Percentiles rank a stretch among this genome's conserved stretches.
Conservation (phyloP, 805 yeast genomes). For the Candida peoriensis region DNA sequence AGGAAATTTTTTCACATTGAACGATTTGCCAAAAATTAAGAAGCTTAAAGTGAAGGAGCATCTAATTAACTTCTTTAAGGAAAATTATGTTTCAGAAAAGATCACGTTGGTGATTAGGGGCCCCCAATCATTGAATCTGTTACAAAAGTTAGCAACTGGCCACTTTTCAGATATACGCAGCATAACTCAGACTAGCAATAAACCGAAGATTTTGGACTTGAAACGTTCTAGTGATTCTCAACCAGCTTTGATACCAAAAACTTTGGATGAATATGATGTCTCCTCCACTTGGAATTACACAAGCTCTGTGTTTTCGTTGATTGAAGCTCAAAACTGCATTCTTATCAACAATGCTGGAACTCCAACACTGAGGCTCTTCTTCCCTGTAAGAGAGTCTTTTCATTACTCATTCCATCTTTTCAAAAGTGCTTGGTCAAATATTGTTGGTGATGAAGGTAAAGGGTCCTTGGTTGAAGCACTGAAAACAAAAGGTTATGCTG, state of each 20-base stretch:
- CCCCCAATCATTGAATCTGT: slow-evolving; percentile 55
- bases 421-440: slow-evolving; percentile 44
- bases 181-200: neutral
- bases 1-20: slow-evolving; percentile 52
- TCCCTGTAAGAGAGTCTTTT: slow-evolving; percentile 30
- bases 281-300: slow-evolving; percentile 14
- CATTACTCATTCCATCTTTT: slow-evolving; percentile 17
- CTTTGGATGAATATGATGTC: slow-evolving; percentile 13
- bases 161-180: slow-evolving; percentile 35
- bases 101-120: slow-evolving; percentile 60
- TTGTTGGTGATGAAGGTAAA: slow-evolving; percentile 59
- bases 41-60: slow-evolving; percentile 31
- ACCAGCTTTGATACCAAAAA: neutral
- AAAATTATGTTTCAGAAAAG: slow-evolving; percentile 39
- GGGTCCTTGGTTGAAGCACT: slow-evolving; percentile 44
- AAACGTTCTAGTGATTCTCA: slow-evolving; percentile 5
- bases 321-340: slow-evolving; percentile 26
- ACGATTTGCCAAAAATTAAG: slow-evolving; percentile 27
- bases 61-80: slow-evolving; percentile 35
- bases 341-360: slow-evolving; percentile 32
- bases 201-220: slow-evolving; percentile 5
- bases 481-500: slow-evolving; percentile 29
- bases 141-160: slow-evolving; percentile 45
- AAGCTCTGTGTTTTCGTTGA: slow-evolving; percentile 21
- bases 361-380: slow-evolving; percentile 39